These are phyloP conservation scores for Saccharomyces hybrid DNA, from an alignment of 1,139 yeast species.

Conservation along the genomic window DNA sequence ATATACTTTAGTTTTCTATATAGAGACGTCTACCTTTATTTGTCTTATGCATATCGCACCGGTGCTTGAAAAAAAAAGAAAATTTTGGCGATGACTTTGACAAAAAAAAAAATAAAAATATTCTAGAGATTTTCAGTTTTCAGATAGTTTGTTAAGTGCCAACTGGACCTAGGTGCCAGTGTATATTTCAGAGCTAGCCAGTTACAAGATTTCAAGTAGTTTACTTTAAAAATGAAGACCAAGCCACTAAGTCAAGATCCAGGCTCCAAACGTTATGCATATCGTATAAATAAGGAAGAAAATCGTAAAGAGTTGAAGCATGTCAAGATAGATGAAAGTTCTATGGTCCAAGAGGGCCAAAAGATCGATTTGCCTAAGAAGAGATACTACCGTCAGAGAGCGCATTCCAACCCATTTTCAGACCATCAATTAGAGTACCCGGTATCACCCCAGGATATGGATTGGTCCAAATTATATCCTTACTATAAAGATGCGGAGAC, in stretches of 20 bases:
- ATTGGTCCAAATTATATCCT: slow-evolving; percentile 78
- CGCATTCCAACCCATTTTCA: slow-evolving; percentile 95
- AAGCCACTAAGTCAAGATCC: slow-evolving; percentile 23
- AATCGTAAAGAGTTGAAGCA: slow-evolving; percentile 36
- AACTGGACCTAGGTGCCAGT: too few relatives aligned
- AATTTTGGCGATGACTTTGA: background rate
- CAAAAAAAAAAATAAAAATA: background rate
- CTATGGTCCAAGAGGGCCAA: slow-evolving; percentile 11
- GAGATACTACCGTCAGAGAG: slow-evolving; percentile 89
- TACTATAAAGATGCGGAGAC: slow-evolving; percentile 39
- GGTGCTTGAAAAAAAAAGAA: background rate
- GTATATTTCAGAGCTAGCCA: background rate
- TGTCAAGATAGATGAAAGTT: slow-evolving; percentile 30
- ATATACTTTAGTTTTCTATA: background rate
- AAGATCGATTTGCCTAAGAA: slow-evolving; percentile 62
- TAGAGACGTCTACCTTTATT: background rate
- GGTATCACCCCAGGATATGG: slow-evolving; percentile 68
- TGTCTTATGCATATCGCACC: background rate
- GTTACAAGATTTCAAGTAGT: background rate
- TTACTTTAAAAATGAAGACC: slow-evolving; percentile 16
- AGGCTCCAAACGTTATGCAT: slow-evolving; percentile 28
- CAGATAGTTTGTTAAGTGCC: too few relatives aligned
- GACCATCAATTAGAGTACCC: slow-evolving; percentile 94
- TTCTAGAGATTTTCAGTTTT: too few relatives aligned
- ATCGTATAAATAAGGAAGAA: slow-evolving; percentile 32